Evolutionary conservation across 768 basidiomycete genomes (phyloP), one percentile per base, ranked within the genome.

Genomic region (Russula virescens): DNA sequence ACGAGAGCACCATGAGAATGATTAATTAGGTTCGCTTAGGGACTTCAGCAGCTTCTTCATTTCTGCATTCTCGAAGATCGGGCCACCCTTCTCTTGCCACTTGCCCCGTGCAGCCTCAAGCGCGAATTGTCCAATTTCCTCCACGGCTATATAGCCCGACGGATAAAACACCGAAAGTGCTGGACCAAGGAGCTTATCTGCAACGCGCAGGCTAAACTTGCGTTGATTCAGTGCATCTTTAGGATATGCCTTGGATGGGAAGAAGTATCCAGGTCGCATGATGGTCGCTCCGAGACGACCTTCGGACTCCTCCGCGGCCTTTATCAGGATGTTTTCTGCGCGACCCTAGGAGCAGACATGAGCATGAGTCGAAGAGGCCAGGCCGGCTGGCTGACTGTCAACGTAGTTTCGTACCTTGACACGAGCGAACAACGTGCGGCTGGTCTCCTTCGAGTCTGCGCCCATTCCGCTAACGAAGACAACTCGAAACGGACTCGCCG

Each of bases 391-490:
- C 8, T 18, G 2, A 21, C 8, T 18, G 25, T n/a, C 49, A 9
- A 3, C 2, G 25, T 2, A 6, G 26, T 34, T 45, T 45, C 66
- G 48, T 28, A 71, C 72, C 63, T 73, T 72, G 45, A 73, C 66
- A 31, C 65, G 66, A 2, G 23, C 53, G 48, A 71, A 73, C 26
- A 73, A 35, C 5, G 42, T 19, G 40, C 65, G 38, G 42, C 68
- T 66, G 9, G 63, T 68, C 66, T 72, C 72, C 45, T 28, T 58
- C 55, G 71, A 68, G 58, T 69, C 68, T 7, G 72, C 72, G 8
- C 71, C 70, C 21, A 65, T 55, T 13, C 72, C 72, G 25, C 70
- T 72, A 11, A 73, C 51, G 50, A 67, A 70, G 34, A 73, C 67
- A 57, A 73, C 61, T 21, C 66, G 60, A 64, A 73, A 73, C 19